Base-by-base conservation (phyloP, 495 filamentous ascomycete species). In the Pyrenula massariospora region DNA sequence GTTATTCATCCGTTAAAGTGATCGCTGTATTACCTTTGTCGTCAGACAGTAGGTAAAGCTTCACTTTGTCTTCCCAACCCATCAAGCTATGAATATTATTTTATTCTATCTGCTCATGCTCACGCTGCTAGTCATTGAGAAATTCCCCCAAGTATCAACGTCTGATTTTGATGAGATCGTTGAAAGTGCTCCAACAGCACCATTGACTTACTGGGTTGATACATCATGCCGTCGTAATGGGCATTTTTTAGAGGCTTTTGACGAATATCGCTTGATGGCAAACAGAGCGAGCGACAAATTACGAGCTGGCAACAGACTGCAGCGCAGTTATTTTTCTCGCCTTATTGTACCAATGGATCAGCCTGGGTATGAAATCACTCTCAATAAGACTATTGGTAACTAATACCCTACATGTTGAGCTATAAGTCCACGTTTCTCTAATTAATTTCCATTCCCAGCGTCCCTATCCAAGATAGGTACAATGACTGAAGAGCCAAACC, bases 341-440 rank as follows among this genome's bases (percentile, higher is more conserved):
- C 25, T 54, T 10, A 54, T 50, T 5, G 25, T 36, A 57, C 25
- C 50, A 53, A 12, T 60, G 54, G 54, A 60, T 60, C 20, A 19
- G 48, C 20, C 10, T 56, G 22, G 22, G 12, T 22, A 22, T 52
- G 47, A 50, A 56, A 56, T 10, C 50, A 22, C 24, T 12, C 8
- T 42, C 31, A 42, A 42, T 15, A 5, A 8, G 5, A 42, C 31
- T 42, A 42, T 42, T 15, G 31, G 31, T 42, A 42, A 42, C 5
- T 42, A 8, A 8, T 42, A 42, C 31, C 31, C 31, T 42, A 42
- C 31, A 15, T 42, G 31, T 15, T 42, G 15, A 42, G 15, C 5
- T 15, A 8, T 42, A 42, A 42, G n/a, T 42, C 31, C 15, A 42
- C 15, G 31, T 5, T 5, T 8, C 31, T n/a, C 31, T 42, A 42